Evolutionary conservation across 169 alveolate genomes (phyloP).

Genomic region (Babesia bovis): DNA sequence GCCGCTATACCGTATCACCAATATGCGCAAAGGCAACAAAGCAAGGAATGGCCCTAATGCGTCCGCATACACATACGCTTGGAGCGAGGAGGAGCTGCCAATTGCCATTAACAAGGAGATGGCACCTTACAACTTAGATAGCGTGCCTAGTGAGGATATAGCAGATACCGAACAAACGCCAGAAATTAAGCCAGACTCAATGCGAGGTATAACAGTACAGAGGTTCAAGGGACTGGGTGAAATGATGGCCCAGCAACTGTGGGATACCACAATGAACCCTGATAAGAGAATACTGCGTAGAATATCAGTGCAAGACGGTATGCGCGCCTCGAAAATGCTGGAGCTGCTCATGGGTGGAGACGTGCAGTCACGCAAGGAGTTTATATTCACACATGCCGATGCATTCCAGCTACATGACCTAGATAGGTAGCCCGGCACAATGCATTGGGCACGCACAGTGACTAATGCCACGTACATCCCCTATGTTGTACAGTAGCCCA

Average conservation of each 20-base stretch:
- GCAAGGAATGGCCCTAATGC: slow-evolving; percentile 33
- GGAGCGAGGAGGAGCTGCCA: slow-evolving; percentile 61
- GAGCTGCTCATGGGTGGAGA: slow-evolving; percentile 77
- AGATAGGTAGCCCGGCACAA: slow-evolving; percentile 11
- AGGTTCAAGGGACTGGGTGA: slow-evolving; percentile 85
- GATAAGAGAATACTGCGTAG: slow-evolving; percentile 69
- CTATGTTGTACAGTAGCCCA: too few species aligned
- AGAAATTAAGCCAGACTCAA: background rate
- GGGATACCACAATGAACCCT: slow-evolving; percentile 86
- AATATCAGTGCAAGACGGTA: slow-evolving; percentile 75
- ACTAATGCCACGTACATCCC: too few species aligned
- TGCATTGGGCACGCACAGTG: background rate
- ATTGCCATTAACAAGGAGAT: slow-evolving; percentile 42
- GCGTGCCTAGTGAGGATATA: background rate
- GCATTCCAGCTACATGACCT: slow-evolving; percentile 60
- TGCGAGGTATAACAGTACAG: slow-evolving; percentile 67
- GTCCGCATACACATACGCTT: slow-evolving; percentile 63
- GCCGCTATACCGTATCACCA: slow-evolving; percentile 76
- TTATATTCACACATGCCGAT: slow-evolving; percentile 69
- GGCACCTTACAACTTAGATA: slow-evolving; percentile 1
- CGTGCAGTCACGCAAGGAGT: slow-evolving; percentile 74
- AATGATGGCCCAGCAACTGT: slow-evolving; percentile 83
- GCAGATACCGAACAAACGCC: background rate
- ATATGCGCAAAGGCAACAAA: slow-evolving; percentile 29
- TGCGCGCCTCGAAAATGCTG: slow-evolving; percentile 67